Evolutionary conservation across 805 yeast genomes (phyloP).

Genomic region (Millerozyma acaciae): DNA sequence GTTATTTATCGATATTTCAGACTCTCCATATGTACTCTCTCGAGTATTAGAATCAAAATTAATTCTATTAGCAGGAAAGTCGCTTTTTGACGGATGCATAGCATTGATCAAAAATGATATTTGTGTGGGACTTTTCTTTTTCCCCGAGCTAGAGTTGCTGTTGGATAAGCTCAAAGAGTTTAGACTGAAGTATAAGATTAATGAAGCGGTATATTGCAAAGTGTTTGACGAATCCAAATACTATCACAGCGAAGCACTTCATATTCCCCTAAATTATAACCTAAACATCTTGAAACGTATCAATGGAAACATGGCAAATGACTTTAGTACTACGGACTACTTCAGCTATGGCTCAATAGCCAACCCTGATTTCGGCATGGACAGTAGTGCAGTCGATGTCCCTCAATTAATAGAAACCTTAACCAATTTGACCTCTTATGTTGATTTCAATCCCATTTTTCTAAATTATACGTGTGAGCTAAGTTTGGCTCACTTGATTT

Average conservation of each 20-base stretch:
- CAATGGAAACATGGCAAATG: neutral
- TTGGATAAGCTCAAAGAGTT: slow-evolving; percentile 41
- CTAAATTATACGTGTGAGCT: slow-evolving; percentile 46
- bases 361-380: slow-evolving; percentile 1
- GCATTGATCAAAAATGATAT: slow-evolving; percentile 38
- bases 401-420: slow-evolving; percentile 15
- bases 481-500: slow-evolving; percentile 47
- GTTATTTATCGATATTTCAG: slow-evolving; percentile 33
- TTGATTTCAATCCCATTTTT: slow-evolving; percentile 46
- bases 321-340: slow-evolving; percentile 15
- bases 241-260: slow-evolving; percentile 5
- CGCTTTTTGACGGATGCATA: slow-evolving; percentile 50
- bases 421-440: slow-evolving; percentile 37
- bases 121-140: slow-evolving; percentile 45
- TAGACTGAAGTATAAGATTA: slow-evolving; percentile 18
- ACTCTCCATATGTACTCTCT: slow-evolving; percentile 30
- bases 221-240: slow-evolving; percentile 13
- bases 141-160: slow-evolving; percentile 50
- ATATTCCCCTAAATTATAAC: slow-evolving; percentile 6
- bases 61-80: slow-evolving; percentile 32
- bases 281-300: slow-evolving; percentile 7
- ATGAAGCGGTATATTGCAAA: slow-evolving; percentile 29
- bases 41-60: slow-evolving; percentile 32
- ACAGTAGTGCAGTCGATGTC: slow-evolving; percentile 5
- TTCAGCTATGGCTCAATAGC: slow-evolving; percentile 19